These are phyloP conservation scores for Starmerella gropengiesseri DNA, from an alignment of 805 yeast genomes.

Conservation along the genomic window DNA sequence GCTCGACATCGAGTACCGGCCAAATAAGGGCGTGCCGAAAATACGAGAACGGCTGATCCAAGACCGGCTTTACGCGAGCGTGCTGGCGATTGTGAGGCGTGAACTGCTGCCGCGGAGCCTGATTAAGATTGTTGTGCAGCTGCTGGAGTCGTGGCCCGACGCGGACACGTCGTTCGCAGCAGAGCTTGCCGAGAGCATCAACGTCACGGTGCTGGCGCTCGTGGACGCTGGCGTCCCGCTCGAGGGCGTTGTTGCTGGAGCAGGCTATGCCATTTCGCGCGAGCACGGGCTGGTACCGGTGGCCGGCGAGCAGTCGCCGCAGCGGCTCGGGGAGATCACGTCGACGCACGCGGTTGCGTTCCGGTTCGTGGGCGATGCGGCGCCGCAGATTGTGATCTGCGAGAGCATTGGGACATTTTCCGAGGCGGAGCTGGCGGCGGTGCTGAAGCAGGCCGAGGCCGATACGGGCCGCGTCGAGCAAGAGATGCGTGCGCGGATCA, in stretches of 20 bases:
- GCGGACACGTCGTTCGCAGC: conserved; percentile 29
- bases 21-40: conserved; percentile 60
- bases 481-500: neutral
- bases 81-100: conserved; percentile 50
- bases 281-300: conserved; percentile 35
- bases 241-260: conserved; percentile 49
- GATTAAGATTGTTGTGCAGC: conserved; percentile 57
- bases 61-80: conserved; percentile 51
- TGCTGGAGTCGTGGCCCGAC: conserved; percentile 40
- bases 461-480: conserved; percentile 6
- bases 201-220: conserved; percentile 63
- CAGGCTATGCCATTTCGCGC: conserved; percentile 34
- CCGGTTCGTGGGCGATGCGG: conserved; percentile 38
- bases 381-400: conserved; percentile 48
- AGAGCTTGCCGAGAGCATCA: conserved; percentile 59
- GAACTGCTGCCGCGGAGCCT: conserved; percentile 68
- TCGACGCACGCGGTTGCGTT: conserved; percentile 62
- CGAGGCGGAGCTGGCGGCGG: conserved; percentile 42
- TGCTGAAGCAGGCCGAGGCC: conserved; percentile 42
- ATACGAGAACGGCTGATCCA: conserved; percentile 69
- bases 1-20: conserved; percentile 67
- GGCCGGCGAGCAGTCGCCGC: conserved; percentile 28
- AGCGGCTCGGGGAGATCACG: conserved; percentile 28
- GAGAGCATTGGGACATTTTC: conserved; percentile 67
- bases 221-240: conserved; percentile 71